Base-by-base conservation (phyloP, 2,329 filamentous ascomycete genomes). In the Aspergillus sp. region DNA sequence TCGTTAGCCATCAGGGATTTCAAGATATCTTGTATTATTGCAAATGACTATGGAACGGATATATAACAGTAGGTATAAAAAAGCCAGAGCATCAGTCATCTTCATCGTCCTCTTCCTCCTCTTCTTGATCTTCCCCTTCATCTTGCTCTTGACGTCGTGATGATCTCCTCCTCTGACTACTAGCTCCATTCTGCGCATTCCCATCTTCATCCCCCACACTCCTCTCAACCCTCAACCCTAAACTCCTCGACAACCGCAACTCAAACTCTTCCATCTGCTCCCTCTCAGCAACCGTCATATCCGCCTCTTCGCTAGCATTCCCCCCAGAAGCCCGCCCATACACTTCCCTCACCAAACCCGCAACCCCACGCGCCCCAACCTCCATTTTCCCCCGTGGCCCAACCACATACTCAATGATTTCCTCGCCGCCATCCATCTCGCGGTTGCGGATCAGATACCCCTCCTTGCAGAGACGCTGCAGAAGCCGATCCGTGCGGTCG, bases 321-420 rank as follows among this genome's bases (percentile, higher is more conserved):
- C 48, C 54, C 45, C 48, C 54, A 19, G 60, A 52, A 26, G 59
- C 52, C 5, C 47, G 47, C 66, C 61, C 80, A 60, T 77, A 81
- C 1, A 83, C 76, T 43, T 67, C 68, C 50, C 71, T 70, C 3
- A 89, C 80, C 52, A 96, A 68, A 0, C 81, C 82, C 12, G 82
- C 80, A 8, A 93, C 85, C 0, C 86, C 87, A 43, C 81, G 77
- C n/a, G 82, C 74, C 0, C 86, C 87, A 33, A 97, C 79, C 66
- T 97, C 93, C 5, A 90, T 76, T 67, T 86, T 93, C 4, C 86
- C 91, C 26, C 93, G 78, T 4, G 88, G 85, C 0, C 93, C 93
- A 9, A 96, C 79, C 47, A 86, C 79, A 77, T 88, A 98, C 42
- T 87, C 89, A 5, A 88, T 75, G 2, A 80, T 75, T 52, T 91